phyloP scores from a whole-genome alignment of 176 grass and related monocot species.

The Bonia amplexicaulis region DNA sequence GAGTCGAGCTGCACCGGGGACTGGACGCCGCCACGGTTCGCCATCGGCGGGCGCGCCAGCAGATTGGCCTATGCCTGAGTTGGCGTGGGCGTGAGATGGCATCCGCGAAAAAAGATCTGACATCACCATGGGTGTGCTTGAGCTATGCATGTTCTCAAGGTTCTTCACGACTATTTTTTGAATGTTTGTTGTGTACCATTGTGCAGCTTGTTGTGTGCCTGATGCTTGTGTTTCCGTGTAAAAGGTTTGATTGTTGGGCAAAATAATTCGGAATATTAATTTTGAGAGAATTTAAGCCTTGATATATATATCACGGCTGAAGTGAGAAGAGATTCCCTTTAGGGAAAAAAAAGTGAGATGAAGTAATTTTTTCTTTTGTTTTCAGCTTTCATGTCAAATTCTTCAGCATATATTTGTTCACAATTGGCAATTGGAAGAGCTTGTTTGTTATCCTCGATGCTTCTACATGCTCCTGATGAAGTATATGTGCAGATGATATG shows the following conservation, averaged over 20 bases:
- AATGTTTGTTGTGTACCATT: not conserved
- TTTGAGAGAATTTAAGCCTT: not conserved
- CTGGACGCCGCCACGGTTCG: conserved; percentile 24
- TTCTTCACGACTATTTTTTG: not conserved
- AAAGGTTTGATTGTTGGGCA: not conserved
- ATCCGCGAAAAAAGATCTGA: not conserved
- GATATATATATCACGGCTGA: not conserved
- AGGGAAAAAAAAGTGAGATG: not conserved
- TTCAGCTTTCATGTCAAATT: not conserved
- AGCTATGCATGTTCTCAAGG: not conserved
- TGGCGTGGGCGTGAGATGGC: not conserved
- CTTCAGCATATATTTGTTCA: not conserved
- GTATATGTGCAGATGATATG: not conserved
- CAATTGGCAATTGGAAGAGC: not conserved
- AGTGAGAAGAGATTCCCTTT: not conserved
- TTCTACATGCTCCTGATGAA: not conserved
- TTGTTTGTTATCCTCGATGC: not conserved
- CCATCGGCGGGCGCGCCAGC: not conserved
- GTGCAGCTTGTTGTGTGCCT: conserved; percentile 15
- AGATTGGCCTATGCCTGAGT: conserved; percentile 41
- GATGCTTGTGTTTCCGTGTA: not conserved
- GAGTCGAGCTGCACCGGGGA: conserved; percentile 45
- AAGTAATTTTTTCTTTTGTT: not conserved
- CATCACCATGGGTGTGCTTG: not conserved
- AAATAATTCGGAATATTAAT: conserved; percentile 9